Conservation (phyloP, 257 asterid genomes). For the Nicotiana undulata region DNA sequence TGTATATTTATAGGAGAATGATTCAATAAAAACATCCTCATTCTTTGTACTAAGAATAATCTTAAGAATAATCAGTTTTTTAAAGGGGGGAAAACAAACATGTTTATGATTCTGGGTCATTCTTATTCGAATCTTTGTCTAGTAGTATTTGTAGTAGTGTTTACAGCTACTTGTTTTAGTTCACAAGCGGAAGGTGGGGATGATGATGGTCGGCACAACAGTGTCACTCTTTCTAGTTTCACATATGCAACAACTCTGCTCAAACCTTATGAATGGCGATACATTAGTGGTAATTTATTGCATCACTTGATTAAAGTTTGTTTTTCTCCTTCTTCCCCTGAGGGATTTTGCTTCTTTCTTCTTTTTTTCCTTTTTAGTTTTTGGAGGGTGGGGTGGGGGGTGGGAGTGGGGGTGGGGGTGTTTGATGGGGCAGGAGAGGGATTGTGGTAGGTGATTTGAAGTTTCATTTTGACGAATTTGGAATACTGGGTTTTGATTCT, state of each 20-base stretch:
- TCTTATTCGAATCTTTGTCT: constrained; percentile 22
- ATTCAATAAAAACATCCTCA: neutral
- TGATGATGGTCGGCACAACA: constrained; percentile 18
- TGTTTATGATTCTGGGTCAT: constrained; percentile 28
- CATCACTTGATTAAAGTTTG: neutral
- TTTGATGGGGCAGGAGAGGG: neutral
- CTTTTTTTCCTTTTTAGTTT: neutral
- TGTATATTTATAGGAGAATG: constrained; percentile 7
- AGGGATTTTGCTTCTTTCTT: constrained; percentile 7
- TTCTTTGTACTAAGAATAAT: neutral
- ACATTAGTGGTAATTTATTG: constrained; percentile 51
- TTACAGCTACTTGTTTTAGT: constrained; percentile 6
- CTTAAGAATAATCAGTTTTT: neutral
- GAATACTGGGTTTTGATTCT: neutral
- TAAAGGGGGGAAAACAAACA: neutral
- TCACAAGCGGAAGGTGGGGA: constrained; percentile 19
- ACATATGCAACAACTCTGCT: constrained; percentile 54
- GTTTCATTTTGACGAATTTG: neutral
- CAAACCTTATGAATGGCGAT: constrained; percentile 81
- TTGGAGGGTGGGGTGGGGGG: neutral
- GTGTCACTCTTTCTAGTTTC: constrained; percentile 67
- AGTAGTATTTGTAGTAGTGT: constrained; percentile 20
- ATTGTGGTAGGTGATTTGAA: neutral
- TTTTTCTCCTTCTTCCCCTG: neutral
- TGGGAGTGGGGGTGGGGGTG: neutral